These are phyloP conservation scores for Cladosporium oxysporum DNA, from an alignment of 2,329 filamentous ascomycete genomes.

Conservation along the genomic window DNA sequence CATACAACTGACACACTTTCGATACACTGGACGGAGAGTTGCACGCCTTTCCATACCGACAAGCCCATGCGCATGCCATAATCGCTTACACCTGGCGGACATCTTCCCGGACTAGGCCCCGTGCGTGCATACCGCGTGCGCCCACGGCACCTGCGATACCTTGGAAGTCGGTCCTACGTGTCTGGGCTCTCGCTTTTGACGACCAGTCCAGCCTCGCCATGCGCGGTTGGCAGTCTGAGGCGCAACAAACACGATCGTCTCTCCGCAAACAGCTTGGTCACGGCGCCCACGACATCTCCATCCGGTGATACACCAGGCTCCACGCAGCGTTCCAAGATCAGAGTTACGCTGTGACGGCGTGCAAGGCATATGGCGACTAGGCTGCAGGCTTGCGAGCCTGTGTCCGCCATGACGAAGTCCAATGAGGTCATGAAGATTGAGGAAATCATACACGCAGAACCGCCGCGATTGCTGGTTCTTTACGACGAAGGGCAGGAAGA, in stretches of 20 bases:
- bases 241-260: constrained; percentile 32
- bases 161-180: constrained; percentile 22
- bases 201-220: constrained; percentile 29
- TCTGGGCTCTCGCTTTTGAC: constrained; percentile 26
- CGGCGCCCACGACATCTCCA: constrained; percentile 37
- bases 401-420: constrained; percentile 18
- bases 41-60: constrained; percentile 1
- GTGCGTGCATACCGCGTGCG: constrained; percentile 11
- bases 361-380: constrained; percentile 13
- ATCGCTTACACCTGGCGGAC: constrained; percentile 9
- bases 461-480: constrained; percentile 55
- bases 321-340: background rate
- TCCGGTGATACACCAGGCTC: constrained; percentile 30
- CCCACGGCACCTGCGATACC: constrained; percentile 18
- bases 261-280: constrained; percentile 34
- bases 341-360: background rate
- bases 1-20: constrained; percentile 8
- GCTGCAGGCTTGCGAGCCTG: constrained; percentile 20
- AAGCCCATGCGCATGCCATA: constrained; percentile 10
- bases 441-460: constrained; percentile 36
- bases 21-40: constrained; percentile 10
- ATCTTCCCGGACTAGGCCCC: constrained; percentile 16
- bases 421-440: constrained; percentile 33
- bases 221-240: constrained; percentile 30
- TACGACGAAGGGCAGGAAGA: constrained; percentile 71